phyloP scores from a whole-genome alignment of 352 stramenopile species.

The Globisporangium iwayamae region DNA sequence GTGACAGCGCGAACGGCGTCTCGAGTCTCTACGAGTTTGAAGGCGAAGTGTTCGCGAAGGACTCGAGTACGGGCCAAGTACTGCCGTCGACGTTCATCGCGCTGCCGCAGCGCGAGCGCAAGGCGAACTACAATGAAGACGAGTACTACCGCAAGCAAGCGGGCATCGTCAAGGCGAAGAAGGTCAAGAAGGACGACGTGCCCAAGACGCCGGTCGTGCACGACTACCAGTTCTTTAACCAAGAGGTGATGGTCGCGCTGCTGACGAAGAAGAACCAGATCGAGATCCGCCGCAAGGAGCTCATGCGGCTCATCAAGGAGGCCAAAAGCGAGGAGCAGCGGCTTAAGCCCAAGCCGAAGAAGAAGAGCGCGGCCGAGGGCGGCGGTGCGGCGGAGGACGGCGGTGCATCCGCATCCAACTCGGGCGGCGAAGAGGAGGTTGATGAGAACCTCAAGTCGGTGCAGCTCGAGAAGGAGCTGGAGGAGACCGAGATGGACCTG shows the following conservation, averaged over 20 bases:
- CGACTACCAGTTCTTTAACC: slow-evolving; percentile 96
- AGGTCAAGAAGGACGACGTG: slow-evolving; percentile 87
- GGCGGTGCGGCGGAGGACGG: slow-evolving; percentile 38
- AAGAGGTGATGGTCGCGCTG: slow-evolving; percentile 84
- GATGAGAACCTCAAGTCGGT: slow-evolving; percentile 48
- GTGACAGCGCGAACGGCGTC: slow-evolving; percentile 75
- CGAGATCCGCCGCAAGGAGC: slow-evolving; percentile 88
- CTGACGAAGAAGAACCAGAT: slow-evolving; percentile 84
- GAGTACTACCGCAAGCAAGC: slow-evolving; percentile 94
- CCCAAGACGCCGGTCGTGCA: slow-evolving; percentile 90
- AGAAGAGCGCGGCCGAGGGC: slow-evolving; percentile 32
- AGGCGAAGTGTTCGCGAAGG: slow-evolving; percentile 88
- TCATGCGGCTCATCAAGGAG: slow-evolving; percentile 79
- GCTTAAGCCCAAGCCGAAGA: slow-evolving; percentile 78
- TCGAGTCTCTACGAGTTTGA: slow-evolving; percentile 89
- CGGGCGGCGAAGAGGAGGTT: slow-evolving; percentile 49
- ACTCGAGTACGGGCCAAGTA: slow-evolving; percentile 70
- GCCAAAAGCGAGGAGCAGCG: slow-evolving; percentile 78
- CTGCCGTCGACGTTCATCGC: slow-evolving; percentile 90
- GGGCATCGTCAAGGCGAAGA: slow-evolving; percentile 78
- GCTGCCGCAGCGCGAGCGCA: slow-evolving; percentile 80
- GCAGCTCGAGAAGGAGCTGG: slow-evolving; percentile 78
- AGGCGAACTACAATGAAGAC: slow-evolving; percentile 96
- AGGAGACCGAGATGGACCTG: slow-evolving; percentile 69
- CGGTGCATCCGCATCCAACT: slow-evolving; percentile 47